phyloP scores from a whole-genome alignment of 306 rosid species.

The Quercus suber region DNA sequence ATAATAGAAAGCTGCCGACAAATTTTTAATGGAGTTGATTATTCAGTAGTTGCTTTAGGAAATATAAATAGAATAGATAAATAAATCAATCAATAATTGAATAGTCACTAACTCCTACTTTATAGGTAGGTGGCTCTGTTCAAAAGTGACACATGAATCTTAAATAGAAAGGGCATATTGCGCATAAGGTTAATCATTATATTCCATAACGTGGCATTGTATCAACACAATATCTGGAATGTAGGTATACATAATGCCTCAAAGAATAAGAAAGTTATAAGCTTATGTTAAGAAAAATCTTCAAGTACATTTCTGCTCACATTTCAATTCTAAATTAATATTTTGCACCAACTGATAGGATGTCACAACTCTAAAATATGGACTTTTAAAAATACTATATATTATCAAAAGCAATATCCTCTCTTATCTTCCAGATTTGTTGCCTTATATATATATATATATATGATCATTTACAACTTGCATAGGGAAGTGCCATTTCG shows the following conservation, averaged over 20 bases:
- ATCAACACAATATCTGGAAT: too few relatives aligned
- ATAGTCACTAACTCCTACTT: neutral
- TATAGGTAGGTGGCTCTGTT: neutral
- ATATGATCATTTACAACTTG: too few relatives aligned
- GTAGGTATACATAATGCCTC: too few relatives aligned
- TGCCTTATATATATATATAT: too few relatives aligned
- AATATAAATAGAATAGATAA: neutral
- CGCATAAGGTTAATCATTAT: neutral
- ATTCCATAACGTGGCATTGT: neutral
- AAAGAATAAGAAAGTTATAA: too few relatives aligned
- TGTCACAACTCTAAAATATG: neutral
- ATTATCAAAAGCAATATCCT: too few relatives aligned
- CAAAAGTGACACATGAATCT: neutral
- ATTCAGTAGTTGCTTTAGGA: neutral
- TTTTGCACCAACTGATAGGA: neutral
- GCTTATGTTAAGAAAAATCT: too few relatives aligned
- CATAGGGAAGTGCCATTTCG: too few relatives aligned
- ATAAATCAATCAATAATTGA: neutral
- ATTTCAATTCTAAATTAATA: neutral
- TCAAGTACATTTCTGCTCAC: too few relatives aligned
- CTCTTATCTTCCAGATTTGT: too few relatives aligned
- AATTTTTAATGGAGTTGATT: neutral
- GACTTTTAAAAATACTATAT: too few relatives aligned
- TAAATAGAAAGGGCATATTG: neutral
- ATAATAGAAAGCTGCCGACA: slow-evolving; percentile 28